Percentiles rank a stretch among this genome's conserved stretches.
Evolutionary conservation across 345 rosid genomes (phyloP).

Genomic region (Populus nigra): DNA sequence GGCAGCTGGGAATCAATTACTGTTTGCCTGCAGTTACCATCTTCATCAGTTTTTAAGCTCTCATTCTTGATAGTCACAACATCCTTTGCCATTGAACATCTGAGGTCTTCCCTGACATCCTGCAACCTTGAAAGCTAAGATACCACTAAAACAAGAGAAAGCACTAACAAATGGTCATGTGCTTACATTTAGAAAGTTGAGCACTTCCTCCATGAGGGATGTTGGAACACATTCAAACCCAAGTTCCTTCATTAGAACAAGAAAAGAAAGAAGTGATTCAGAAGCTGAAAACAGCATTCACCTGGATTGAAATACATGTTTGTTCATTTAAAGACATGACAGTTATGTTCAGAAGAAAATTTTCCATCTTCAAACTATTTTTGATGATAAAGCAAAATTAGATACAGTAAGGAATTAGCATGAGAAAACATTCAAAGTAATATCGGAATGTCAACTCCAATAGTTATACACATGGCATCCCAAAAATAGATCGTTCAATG

Average conservation of each 20-base stretch:
- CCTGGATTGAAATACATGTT: not conserved
- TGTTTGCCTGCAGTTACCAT: constrained; percentile 20
- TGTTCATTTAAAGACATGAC: not conserved
- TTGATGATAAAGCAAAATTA: too few species aligned
- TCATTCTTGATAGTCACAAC: constrained; percentile 68
- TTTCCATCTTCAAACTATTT: too few species aligned
- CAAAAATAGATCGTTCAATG: not conserved
- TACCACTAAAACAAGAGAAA: constrained; percentile 16
- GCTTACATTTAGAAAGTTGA: constrained; percentile 75
- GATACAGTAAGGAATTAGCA: not conserved
- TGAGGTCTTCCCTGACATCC: constrained; percentile 88
- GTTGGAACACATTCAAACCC: constrained; percentile 93
- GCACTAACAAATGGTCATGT: not conserved
- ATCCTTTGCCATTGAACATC: constrained; percentile 92
- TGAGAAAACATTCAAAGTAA: not conserved
- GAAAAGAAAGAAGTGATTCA: constrained; percentile 9
- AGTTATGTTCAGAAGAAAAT: too few species aligned
- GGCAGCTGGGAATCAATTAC: constrained; percentile 29
- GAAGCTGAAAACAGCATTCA: constrained; percentile 1
- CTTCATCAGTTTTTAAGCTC: constrained; percentile 56
- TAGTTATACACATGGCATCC: not conserved
- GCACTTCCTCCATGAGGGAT: constrained; percentile 89
- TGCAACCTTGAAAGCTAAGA: constrained; percentile 42
- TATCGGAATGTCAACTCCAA: not conserved
- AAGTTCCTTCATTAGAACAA: constrained; percentile 53